phyloP scores from a whole-genome alignment of 805 yeast species.

The Phaffomyces thermotolerans region DNA sequence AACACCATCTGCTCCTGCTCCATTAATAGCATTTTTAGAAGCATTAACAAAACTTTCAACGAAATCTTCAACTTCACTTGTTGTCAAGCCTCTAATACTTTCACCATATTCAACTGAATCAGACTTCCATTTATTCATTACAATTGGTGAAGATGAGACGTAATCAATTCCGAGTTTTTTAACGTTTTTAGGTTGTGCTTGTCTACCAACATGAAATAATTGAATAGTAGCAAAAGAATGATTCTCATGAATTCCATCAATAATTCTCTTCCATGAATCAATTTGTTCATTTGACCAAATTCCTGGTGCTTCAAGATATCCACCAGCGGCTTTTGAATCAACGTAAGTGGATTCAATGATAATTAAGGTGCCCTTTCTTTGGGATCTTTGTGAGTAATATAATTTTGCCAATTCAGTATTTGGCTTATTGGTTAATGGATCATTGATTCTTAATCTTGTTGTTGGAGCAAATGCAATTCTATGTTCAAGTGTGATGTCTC shows the following conservation, averaged over 20 bases:
- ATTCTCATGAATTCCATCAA: constrained; percentile 43
- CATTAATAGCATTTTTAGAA: too few relatives aligned
- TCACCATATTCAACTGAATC: constrained; percentile 30
- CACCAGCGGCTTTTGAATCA: constrained; percentile 19
- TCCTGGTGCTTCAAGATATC: constrained; percentile 41
- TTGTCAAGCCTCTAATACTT: constrained; percentile 34
- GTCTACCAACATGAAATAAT: constrained; percentile 24
- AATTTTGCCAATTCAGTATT: neutral
- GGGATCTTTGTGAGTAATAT: constrained; percentile 52
- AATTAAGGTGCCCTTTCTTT: constrained; percentile 50
- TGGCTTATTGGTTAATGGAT: neutral
- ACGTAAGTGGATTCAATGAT: constrained; percentile 54
- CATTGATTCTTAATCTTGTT: constrained; percentile 33
- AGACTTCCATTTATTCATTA: constrained; percentile 25
- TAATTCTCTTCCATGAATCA: constrained; percentile 41
- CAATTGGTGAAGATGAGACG: too few relatives aligned
- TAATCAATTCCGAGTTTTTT: constrained; percentile 19
- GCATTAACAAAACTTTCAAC: too few relatives aligned
- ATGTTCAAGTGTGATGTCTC: constrained; percentile 1
- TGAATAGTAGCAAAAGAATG: constrained; percentile 28
- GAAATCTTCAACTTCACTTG: neutral
- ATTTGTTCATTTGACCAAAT: constrained; percentile 42
- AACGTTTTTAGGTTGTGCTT: constrained; percentile 31
- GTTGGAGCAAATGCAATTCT: constrained; percentile 29
- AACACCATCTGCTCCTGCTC: too few relatives aligned